Base-by-base conservation (phyloP, 1,139 yeast genomes). In the Lipomyces yarrowii region DNA sequence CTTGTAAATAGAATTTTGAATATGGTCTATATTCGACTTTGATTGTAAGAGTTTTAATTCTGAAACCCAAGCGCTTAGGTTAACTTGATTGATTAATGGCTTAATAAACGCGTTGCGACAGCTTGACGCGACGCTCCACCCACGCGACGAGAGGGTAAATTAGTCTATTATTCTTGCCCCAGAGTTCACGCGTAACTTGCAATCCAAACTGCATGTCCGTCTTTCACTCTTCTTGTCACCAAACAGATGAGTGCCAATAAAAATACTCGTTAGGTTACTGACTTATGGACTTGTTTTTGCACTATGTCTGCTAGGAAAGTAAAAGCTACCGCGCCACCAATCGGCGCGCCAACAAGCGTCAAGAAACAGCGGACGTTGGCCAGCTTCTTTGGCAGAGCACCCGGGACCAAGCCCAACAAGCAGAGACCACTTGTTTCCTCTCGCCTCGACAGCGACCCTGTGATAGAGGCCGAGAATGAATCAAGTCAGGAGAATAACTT, bases 331-430 rank as follows among this genome's bases (percentile, higher is more conserved):
- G 37, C 52, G 32, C 42, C 59, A 30, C 59, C 59, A 56, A 52
- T 35, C 15, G 59, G 48, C 10, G 51, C 54, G 11, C 61, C 54
- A 15, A 48, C 61, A 13, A 30, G 59, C 5, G 61, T 21, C 37
- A 66, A 66, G 61, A 64, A 67, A 62, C 69, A 67, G 37, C 61
- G 63, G 39, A 67, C 69, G 48, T 48, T 67, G 21, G 65, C 68
- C 5, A 65, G 68, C 52, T 67, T 67, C 56, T 65, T 67, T 30
- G 65, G 65, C 11, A 23, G 30, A 15, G 48, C 32, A 23, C 32
- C 61, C 63, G 30, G 18, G 57, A 39, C 39, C 21, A 39, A 15
- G 57, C 21, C 32, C 46, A 26, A 11, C 58, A 52, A 53, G n/a
- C 42, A 18, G 33, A 60, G 26, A 39, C 61, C 33, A 42, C 64